Evolutionary conservation across 805 yeast genomes (phyloP).

Genomic region (Priceomyces medius): DNA sequence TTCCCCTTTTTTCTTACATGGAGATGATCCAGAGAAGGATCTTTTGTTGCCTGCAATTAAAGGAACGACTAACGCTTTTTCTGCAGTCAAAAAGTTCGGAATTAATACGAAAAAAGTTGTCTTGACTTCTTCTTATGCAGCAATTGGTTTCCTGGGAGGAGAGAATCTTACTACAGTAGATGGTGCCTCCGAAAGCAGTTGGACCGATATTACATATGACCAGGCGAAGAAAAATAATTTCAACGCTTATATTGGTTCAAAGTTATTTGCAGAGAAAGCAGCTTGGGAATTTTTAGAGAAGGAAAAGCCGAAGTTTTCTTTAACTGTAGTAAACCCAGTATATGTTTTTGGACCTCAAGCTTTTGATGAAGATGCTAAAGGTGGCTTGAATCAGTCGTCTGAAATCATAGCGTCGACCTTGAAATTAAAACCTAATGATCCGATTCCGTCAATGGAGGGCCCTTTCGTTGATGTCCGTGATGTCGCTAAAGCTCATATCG

Average conservation of each 20-base stretch:
- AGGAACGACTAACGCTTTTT: constrained; percentile 49
- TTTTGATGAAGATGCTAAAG: constrained; percentile 17
- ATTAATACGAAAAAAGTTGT: constrained; percentile 48
- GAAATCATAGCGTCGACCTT: constrained; percentile 26
- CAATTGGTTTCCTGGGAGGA: constrained; percentile 24
- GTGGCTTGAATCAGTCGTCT: constrained; percentile 38
- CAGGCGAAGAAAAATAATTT: constrained; percentile 39
- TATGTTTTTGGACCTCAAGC: constrained; percentile 27
- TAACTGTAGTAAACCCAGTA: constrained; percentile 29
- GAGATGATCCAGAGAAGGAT: constrained; percentile 42
- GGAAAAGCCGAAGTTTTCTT: constrained; percentile 36
- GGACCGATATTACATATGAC: constrained; percentile 56
- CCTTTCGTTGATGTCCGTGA: constrained; percentile 57
- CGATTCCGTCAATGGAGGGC: constrained; percentile 8
- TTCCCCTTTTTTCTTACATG: constrained; percentile 48
- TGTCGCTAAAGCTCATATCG: constrained; percentile 57
- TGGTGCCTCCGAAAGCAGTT: constrained; percentile 38
- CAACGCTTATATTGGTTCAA: constrained; percentile 56
- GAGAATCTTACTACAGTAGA: constrained; percentile 24
- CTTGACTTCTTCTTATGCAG: constrained; percentile 53
- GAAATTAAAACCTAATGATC: constrained; percentile 15
- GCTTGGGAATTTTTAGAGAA: constrained; percentile 54
- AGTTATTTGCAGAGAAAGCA: constrained; percentile 57
- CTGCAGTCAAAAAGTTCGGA: constrained; percentile 43
- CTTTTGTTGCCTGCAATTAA: constrained; percentile 51